These are phyloP conservation scores for Saturnispora besseyi DNA, from an alignment of 805 yeast species.

Conservation along the genomic window DNA sequence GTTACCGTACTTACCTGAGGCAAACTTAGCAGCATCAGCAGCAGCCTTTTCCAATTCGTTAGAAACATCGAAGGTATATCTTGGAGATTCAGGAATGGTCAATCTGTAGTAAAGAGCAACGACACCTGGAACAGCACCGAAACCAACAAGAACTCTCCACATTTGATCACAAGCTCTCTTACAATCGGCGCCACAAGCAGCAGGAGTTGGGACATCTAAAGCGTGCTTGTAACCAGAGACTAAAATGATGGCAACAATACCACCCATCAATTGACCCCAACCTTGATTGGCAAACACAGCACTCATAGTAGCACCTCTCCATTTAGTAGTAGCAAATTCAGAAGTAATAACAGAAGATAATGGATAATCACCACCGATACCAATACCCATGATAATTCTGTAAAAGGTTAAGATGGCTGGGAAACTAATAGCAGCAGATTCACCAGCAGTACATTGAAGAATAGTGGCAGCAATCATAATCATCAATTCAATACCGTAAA, in stretches of 20 bases:
- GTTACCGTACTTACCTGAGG: conserved; percentile 42
- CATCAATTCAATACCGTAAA: conserved; percentile 81
- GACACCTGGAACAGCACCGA: conserved; percentile 84
- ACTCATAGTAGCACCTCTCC: conserved; percentile 98
- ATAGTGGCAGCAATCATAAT: conserved; percentile 75
- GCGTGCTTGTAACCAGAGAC: conserved; percentile 69
- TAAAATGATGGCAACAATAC: conserved; percentile 69
- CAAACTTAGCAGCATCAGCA: conserved; percentile 45
- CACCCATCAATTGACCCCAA: conserved; percentile 87
- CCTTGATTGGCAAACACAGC: conserved; percentile 97
- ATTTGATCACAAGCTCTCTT: conserved; percentile 76
- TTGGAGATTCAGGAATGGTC: conserved; percentile 92
- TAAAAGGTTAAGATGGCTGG: conserved; percentile 66
- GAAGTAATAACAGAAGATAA: conserved; percentile 88
- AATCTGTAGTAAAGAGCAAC: conserved; percentile 83
- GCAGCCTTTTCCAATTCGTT: conserved; percentile 48
- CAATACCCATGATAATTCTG: conserved; percentile 88
- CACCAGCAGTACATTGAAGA: conserved; percentile 66
- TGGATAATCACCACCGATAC: conserved; percentile 97
- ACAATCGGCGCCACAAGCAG: conserved; percentile 61
- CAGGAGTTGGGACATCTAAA: conserved; percentile 44
- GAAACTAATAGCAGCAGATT: conserved; percentile 61
- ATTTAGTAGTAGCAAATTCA: conserved; percentile 86
- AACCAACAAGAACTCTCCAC: conserved; percentile 89
- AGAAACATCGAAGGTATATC: conserved; percentile 73